Evolutionary conservation across 257 asterid species (phyloP).

Genomic region (Cinchona pubescens): DNA sequence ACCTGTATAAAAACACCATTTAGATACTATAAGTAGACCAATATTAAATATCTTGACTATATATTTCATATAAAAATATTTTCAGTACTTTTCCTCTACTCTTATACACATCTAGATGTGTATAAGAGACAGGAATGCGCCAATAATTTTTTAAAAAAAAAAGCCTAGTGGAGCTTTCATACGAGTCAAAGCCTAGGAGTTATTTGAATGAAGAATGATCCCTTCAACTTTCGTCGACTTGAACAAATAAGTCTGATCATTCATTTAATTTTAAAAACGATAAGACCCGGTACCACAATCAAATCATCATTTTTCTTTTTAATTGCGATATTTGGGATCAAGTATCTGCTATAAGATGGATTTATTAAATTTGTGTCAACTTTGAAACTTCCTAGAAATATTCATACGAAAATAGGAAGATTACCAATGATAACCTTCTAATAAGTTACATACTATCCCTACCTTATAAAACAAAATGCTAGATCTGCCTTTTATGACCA

Average conservation of each 20-base stretch:
- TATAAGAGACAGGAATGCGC: too few species aligned
- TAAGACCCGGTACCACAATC: neutral
- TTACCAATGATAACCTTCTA: too few species aligned
- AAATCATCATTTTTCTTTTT: neutral
- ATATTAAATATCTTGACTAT: too few species aligned
- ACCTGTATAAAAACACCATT: too few species aligned
- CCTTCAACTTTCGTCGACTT: neutral
- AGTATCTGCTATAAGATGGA: neutral
- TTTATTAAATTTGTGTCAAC: neutral
- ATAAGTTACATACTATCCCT: neutral
- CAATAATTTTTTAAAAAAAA: too few species aligned
- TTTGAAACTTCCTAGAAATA: neutral
- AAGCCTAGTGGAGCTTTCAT: neutral
- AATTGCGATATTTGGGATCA: neutral
- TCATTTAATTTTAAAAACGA: neutral
- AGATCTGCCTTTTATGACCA: too few species aligned
- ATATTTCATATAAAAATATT: too few species aligned
- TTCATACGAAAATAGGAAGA: neutral
- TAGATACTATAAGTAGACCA: too few species aligned
- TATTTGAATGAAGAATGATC: neutral
- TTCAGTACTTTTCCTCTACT: too few species aligned
- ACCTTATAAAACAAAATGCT: neutral
- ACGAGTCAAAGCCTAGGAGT: neutral
- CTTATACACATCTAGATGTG: too few species aligned
- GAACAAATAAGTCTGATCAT: neutral